Conservation (phyloP, 2,329 filamentous ascomycete species). For the Corinectria fuckeliana region DNA sequence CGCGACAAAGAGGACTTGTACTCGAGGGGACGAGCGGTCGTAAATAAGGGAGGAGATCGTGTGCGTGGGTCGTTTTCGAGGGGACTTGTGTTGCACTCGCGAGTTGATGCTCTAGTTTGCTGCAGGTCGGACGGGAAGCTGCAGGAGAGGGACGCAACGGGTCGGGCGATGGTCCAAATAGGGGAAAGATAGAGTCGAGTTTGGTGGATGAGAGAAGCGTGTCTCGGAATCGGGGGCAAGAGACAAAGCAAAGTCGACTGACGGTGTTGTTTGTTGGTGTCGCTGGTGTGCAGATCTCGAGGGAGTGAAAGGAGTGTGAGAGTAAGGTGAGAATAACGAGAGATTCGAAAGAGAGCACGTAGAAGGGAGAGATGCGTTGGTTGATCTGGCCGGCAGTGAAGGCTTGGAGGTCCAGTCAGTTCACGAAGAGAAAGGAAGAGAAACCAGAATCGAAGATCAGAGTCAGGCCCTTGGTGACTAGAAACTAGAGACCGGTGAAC, state of each 20-base stretch:
- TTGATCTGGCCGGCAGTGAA: conserved; percentile 29
- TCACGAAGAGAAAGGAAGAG: conserved; percentile 3
- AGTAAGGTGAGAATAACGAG: not conserved
- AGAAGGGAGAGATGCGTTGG: conserved; percentile 11
- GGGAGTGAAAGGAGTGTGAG: conserved; percentile 28
- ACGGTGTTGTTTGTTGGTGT: conserved; percentile 21
- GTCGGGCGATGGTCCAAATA: conserved; percentile 25
- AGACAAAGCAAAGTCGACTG: conserved; percentile 30
- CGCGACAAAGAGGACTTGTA: conserved; percentile 14
- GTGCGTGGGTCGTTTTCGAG: conserved; percentile 20
- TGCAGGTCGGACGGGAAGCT: conserved; percentile 33
- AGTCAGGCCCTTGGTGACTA: not conserved
- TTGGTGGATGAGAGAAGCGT: conserved; percentile 29
- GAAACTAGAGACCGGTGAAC: not conserved
- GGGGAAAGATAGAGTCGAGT: conserved; percentile 30
- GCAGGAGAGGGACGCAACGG: conserved; percentile 33
- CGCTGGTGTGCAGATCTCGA: conserved; percentile 31
- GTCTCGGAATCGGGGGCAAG: conserved; percentile 35
- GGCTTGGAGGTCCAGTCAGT: conserved; percentile 20
- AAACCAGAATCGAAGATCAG: conserved; percentile 6
- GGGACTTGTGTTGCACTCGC: conserved; percentile 25
- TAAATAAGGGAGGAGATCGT: conserved; percentile 1
- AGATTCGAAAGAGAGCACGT: conserved; percentile 15
- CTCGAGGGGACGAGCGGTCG: conserved; percentile 7
- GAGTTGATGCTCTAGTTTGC: conserved; percentile 34